These are phyloP conservation scores for Parsonsia alboflavescens DNA, from an alignment of 257 asterid genomes.

Conservation along the genomic window DNA sequence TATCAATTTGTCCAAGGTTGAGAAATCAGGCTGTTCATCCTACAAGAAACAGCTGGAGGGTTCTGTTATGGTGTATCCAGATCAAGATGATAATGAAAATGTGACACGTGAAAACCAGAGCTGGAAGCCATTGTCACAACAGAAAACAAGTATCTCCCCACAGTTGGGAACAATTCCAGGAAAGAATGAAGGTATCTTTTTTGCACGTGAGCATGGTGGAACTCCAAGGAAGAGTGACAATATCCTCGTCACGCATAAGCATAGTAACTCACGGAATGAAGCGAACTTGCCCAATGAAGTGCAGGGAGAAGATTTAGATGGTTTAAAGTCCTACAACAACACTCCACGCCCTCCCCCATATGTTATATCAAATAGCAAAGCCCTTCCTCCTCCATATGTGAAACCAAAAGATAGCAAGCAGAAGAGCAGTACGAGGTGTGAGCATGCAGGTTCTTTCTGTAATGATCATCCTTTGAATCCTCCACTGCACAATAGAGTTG, in stretches of 20 bases:
- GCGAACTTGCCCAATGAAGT: slow-evolving; percentile 24
- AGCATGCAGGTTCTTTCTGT: slow-evolving; percentile 25
- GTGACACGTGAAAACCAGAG: slow-evolving; percentile 27
- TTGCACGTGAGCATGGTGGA: slow-evolving; percentile 18
- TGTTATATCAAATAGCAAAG: slow-evolving; percentile 42
- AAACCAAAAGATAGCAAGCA: slow-evolving; percentile 49
- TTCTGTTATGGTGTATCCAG: slow-evolving; percentile 24
- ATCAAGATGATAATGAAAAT: slow-evolving; percentile 25
- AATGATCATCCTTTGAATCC: slow-evolving; percentile 23
- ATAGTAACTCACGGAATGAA: slow-evolving; percentile 19
- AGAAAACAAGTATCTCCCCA: slow-evolving; percentile 30
- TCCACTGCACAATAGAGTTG: slow-evolving; percentile 17
- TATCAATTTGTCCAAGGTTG: slow-evolving; percentile 27
- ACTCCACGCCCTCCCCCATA: slow-evolving; percentile 73
- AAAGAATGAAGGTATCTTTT: slow-evolving; percentile 23
- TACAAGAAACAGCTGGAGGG: slow-evolving; percentile 27
- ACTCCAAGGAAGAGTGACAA: slow-evolving; percentile 29
- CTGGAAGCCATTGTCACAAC: slow-evolving; percentile 30
- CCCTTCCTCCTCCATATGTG: slow-evolving; percentile 57
- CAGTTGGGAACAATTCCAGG: slow-evolving; percentile 16
- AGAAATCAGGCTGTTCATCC: slow-evolving; percentile 41
- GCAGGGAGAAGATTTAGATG: slow-evolving; percentile 35
- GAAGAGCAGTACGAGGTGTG: slow-evolving; percentile 32
- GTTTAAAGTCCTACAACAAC: slow-evolving; percentile 31
- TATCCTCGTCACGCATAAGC: slow-evolving; percentile 18